Evolutionary conservation across 2,329 filamentous ascomycete species (phyloP).

Genomic region (Diaporthe ilicicola): DNA sequence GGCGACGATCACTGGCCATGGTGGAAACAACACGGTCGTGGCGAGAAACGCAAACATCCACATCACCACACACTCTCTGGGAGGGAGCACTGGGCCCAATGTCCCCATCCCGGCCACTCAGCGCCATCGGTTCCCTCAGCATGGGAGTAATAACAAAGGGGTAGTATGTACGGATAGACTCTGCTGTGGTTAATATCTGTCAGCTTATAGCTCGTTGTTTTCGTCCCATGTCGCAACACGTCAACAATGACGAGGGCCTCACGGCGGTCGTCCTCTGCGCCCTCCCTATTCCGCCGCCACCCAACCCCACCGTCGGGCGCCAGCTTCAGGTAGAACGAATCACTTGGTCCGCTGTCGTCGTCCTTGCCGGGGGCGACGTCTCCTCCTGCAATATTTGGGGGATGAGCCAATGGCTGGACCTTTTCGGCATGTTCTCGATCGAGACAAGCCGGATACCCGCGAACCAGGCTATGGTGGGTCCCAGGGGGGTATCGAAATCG

Average conservation of each 20-base stretch:
- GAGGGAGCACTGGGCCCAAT: background rate
- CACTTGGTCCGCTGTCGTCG: background rate
- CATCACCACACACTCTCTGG: background rate
- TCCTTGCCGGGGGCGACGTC: background rate
- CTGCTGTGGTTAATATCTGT: background rate
- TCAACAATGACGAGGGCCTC: conserved; percentile 20
- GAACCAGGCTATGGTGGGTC: conserved; percentile 10
- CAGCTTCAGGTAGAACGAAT: background rate
- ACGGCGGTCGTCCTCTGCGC: background rate
- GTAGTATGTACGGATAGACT: too few relatives aligned
- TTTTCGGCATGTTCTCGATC: background rate
- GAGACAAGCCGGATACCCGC: background rate
- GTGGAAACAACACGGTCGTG: background rate
- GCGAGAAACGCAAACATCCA: conserved; percentile 2
- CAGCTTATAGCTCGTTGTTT: background rate
- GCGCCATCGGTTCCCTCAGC: conserved; percentile 7
- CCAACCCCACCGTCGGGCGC: background rate
- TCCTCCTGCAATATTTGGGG: background rate
- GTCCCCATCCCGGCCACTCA: background rate
- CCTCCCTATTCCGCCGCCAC: background rate
- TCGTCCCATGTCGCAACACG: conserved; percentile 14
- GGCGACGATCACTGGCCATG: background rate
- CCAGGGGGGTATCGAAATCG: conserved; percentile 17
- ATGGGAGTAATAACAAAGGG: background rate
- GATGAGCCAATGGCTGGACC: background rate